Conservation (phyloP, 768 basidiomycete genomes). For the Mycena rosella region DNA sequence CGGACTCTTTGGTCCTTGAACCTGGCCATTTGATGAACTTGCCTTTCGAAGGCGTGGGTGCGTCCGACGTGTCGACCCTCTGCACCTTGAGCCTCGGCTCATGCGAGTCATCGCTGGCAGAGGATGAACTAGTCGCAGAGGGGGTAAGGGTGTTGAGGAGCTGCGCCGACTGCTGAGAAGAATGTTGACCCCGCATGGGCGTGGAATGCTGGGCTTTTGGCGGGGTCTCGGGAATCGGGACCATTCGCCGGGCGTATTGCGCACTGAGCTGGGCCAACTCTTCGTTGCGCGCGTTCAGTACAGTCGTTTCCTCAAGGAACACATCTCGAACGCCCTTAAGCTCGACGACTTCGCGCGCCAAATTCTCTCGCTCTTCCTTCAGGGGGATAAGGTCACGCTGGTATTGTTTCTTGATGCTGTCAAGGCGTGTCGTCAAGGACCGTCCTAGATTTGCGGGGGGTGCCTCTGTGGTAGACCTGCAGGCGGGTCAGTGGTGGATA, state of each 20-base stretch:
- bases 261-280: constrained; percentile 90
- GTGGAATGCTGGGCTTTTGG: constrained; percentile 43
- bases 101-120: constrained; percentile 61
- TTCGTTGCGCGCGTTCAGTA: constrained; percentile 92
- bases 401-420: constrained; percentile 90
- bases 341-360: constrained; percentile 87
- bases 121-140: constrained; percentile 60
- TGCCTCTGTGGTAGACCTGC: constrained; percentile 49
- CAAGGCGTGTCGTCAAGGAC: constrained; percentile 86
- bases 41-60: constrained; percentile 63
- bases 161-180: constrained; percentile 33
- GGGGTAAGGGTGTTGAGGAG: constrained; percentile 56
- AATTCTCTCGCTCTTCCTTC: constrained; percentile 81
- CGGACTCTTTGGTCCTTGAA: constrained; percentile 62
- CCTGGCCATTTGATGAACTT: constrained; percentile 82
- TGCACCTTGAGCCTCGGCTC: constrained; percentile 56
- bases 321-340: constrained; percentile 88
- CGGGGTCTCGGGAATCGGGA: constrained; percentile 58
- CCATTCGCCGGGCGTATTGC: constrained; percentile 85
- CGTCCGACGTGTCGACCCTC: constrained; percentile 62
- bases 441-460: constrained; percentile 66
- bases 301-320: constrained; percentile 92
- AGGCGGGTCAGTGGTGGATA: constrained; percentile 36
- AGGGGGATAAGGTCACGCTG: constrained; percentile 89
- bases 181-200: constrained; percentile 41